A percentile compares a stretch with the other conserved stretches of the same genome.
Evolutionary conservation across 768 basidiomycete genomes (phyloP).

Genomic region (Candolleomyces eurysporus): DNA sequence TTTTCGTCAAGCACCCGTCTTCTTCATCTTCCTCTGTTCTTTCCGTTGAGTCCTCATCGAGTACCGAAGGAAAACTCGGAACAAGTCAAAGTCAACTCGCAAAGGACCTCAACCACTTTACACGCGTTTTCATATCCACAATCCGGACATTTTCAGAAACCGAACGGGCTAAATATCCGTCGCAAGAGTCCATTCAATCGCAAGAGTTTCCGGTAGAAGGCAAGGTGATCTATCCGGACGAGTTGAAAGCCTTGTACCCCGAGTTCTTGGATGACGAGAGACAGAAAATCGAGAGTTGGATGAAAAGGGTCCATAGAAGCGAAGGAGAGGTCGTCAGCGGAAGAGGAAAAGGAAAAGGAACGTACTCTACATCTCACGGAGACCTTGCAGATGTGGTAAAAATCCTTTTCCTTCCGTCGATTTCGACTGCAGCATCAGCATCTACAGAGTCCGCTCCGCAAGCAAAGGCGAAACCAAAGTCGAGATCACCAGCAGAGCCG

Average conservation of each 20-base stretch:
- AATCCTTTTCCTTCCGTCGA: conserved; percentile 31
- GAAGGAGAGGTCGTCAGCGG: background rate
- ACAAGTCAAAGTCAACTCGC: conserved; percentile 5
- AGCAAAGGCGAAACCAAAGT: background rate
- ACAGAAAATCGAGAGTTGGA: conserved; percentile 34
- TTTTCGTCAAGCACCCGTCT: conserved; percentile 19
- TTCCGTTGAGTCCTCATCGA: too few relatives aligned
- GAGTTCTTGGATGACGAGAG: conserved; percentile 25
- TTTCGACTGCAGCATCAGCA: too few relatives aligned
- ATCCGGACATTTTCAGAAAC: conserved; percentile 34
- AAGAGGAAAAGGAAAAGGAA: background rate
- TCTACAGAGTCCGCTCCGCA: background rate
- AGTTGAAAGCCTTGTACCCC: conserved; percentile 26
- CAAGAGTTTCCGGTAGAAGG: conserved; percentile 17
- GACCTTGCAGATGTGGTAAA: conserved; percentile 35
- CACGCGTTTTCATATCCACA: conserved; percentile 21
- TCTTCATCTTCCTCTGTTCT: background rate
- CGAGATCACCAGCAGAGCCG: background rate
- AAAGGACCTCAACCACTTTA: conserved; percentile 32
- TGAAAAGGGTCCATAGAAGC: conserved; percentile 10
- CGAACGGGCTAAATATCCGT: conserved; percentile 33
- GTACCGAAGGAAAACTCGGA: too few relatives aligned
- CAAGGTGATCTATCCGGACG: conserved; percentile 26
- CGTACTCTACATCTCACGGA: conserved; percentile 21
- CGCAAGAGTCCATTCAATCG: background rate